Conservation (phyloP, 345 rosid species). For the Eucalyptus erythrocorys region DNA sequence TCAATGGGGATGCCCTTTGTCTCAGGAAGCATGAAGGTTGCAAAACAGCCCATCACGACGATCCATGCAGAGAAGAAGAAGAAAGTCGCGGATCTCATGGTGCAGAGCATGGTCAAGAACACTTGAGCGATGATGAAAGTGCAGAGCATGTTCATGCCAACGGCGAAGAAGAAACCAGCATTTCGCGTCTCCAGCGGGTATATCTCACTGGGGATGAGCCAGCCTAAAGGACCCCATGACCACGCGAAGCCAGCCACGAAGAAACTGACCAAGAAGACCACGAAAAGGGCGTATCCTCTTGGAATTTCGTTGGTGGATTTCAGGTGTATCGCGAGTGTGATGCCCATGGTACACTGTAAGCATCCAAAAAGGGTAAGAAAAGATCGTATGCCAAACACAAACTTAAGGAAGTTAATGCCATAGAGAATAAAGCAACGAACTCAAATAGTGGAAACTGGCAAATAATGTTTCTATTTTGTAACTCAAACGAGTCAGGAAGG, state of each 20-base stretch:
- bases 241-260: constrained; percentile 60
- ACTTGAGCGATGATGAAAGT: constrained; percentile 78
- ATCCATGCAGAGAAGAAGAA: constrained; percentile 69
- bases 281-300: constrained; percentile 15
- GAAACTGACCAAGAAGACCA: constrained; percentile 40
- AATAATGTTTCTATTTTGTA: constrained; percentile 15
- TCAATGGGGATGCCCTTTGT: constrained; percentile 63
- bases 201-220: constrained; percentile 76
- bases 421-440: neutral
- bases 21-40: constrained; percentile 47
- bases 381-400: neutral
- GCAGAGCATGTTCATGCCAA: constrained; percentile 72
- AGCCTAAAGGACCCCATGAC: constrained; percentile 89
- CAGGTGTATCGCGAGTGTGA: constrained; percentile 16
- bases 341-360: constrained; percentile 30
- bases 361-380: neutral
- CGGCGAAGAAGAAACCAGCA: constrained; percentile 57
- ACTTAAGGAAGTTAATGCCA: neutral
- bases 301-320: constrained; percentile 20
- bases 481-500: neutral
- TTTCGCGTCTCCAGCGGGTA: constrained; percentile 65
- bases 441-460: neutral
- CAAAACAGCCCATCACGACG: constrained; percentile 48
- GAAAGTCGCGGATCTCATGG: constrained; percentile 43
- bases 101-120: constrained; percentile 69